These are phyloP conservation scores for Fonsecaea pugnacius DNA, from an alignment of 2,329 filamentous ascomycete genomes.

Conservation along the genomic window DNA sequence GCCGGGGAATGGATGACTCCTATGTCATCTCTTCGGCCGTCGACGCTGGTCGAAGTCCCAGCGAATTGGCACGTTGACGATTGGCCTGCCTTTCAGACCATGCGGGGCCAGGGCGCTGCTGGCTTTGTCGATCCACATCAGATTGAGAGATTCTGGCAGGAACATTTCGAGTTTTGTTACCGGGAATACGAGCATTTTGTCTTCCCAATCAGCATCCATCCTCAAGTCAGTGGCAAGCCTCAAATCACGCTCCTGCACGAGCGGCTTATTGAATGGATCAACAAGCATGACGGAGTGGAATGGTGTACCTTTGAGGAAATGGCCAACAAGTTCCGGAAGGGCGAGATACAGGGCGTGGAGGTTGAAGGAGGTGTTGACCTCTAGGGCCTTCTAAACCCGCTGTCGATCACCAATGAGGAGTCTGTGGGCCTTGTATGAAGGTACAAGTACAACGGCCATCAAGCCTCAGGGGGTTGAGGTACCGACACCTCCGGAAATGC, in stretches of 20 bases:
- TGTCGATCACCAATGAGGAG: not conserved
- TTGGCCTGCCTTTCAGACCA: constrained; percentile 51
- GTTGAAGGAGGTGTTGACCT: constrained; percentile 25
- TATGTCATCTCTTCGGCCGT: constrained; percentile 49
- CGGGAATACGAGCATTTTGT: constrained; percentile 53
- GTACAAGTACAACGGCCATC: not conserved
- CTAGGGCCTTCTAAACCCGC: not conserved
- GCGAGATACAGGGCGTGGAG: constrained; percentile 45
- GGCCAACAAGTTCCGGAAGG: constrained; percentile 69
- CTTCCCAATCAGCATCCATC: constrained; percentile 55
- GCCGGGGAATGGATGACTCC: constrained; percentile 33
- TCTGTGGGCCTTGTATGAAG: not conserved
- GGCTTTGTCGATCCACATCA: constrained; percentile 43
- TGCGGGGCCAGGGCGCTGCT: constrained; percentile 37
- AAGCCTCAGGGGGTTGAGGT: not conserved
- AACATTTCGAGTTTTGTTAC: constrained; percentile 54
- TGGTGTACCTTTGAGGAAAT: constrained; percentile 67
- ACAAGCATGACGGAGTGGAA: constrained; percentile 51
- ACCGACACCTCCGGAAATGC: not conserved
- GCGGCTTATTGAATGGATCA: constrained; percentile 53
- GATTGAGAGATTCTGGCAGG: constrained; percentile 52
- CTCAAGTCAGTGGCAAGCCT: constrained; percentile 55
- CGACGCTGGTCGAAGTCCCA: constrained; percentile 50
- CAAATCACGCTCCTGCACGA: constrained; percentile 55
- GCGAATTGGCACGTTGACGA: constrained; percentile 56